A percentile compares a stretch with the other conserved stretches of the same genome.
Evolutionary conservation across 495 filamentous ascomycete species (phyloP).

Genomic region (Bryoglossum gracile): DNA sequence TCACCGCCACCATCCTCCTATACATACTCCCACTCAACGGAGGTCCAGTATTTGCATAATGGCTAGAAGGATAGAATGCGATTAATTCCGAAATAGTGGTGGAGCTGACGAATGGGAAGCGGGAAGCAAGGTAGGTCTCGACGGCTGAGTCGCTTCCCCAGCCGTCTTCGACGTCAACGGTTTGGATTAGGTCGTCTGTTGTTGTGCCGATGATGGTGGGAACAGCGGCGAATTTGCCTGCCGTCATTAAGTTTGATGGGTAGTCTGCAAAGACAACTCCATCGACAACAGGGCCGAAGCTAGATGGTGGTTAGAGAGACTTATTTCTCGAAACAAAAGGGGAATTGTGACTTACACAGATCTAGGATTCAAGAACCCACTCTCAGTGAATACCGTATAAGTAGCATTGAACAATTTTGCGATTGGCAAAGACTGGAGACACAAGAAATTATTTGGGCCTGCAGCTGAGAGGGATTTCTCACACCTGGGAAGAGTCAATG

Average conservation of each 20-base stretch:
- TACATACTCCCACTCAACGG: neutral
- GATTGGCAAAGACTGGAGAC: neutral
- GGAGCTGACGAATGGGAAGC: neutral
- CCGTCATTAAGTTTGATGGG: neutral
- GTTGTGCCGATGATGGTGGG: slow-evolving; percentile 50
- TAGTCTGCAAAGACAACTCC: slow-evolving; percentile 2
- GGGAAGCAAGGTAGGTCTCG: neutral
- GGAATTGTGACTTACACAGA: neutral
- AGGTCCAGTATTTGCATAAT: slow-evolving; percentile 7
- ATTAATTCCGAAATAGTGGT: neutral
- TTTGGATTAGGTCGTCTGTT: slow-evolving; percentile 39
- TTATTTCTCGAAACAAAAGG: neutral
- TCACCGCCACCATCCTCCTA: slow-evolving; percentile 1
- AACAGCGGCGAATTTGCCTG: slow-evolving; percentile 34
- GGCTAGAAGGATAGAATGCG: neutral
- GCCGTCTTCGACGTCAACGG: neutral
- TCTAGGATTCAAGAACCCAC: neutral
- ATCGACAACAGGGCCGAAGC: slow-evolving; percentile 2
- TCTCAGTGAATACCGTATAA: neutral
- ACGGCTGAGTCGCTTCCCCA: neutral
- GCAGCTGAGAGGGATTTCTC: neutral
- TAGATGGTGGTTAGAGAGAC: neutral
- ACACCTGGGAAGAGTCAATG: neutral
- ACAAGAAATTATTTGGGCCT: slow-evolving; percentile 1
- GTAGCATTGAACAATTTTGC: neutral